Base-by-base conservation (phyloP, 371 early-diverging fungal genomes). In the Syncephalastrum sp. region DNA sequence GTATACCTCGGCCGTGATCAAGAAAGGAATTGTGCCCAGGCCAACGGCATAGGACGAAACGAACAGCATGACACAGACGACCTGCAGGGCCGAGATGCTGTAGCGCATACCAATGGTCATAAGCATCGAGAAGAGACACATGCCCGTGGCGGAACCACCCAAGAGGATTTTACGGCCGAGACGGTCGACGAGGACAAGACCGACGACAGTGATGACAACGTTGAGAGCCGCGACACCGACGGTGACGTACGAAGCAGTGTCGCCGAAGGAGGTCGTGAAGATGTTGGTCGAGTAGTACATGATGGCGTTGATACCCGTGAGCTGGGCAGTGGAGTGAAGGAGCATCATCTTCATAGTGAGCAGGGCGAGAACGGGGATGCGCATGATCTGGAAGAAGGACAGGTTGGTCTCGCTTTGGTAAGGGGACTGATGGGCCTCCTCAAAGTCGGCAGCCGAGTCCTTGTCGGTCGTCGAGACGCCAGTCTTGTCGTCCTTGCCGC, bases 1-100 rank as follows among this genome's bases (percentile, higher is more conserved):
- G 63, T 84, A 83, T 42, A 86, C 72, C 60, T 90, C 90, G 12
- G 85, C 76, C 5, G 81, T 81, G 29, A 86, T 66, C 43, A 89
- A 68, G 77, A 91, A 93, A 6, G 94, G 91, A 59, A 94, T 86
- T 14, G 87, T 84, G 33, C 94, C 92, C 2, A 94, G 67, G 19
- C 93, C 98, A 17, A 95, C 64, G 38, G 91, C 91, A 68, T 89
- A 97, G 42, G 82, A 80, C 25, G 86, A 84, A 15, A 91, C 86
- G 74, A 91, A 94, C 44, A 90, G 59, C 72, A 89, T 83, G 61
- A 91, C 75, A 61, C 85, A 79, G 8, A 85, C 79, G 25, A 84
- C 85, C 14, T 90, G 86, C 23, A 91, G 64, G 38, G 75, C 60
- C 24, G 79, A 72, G 24, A 85, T 56, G 7, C 73, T 59, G 52